Conservation (phyloP, 805 yeast genomes). For the Metschnikowia gelsemii region DNA sequence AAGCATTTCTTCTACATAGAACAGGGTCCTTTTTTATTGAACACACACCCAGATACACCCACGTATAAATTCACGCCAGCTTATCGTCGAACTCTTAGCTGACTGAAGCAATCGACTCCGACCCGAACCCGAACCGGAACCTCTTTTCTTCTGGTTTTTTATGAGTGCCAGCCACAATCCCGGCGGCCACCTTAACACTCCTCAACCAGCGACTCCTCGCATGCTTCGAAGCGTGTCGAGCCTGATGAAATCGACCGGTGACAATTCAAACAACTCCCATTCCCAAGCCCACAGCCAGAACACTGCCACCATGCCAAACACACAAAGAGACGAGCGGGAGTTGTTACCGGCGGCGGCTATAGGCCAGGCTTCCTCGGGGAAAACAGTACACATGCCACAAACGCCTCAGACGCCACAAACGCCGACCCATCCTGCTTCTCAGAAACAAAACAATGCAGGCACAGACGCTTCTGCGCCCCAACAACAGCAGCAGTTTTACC, state of each 20-base stretch:
- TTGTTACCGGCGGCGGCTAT: conserved; percentile 18
- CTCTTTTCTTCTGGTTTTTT: no score
- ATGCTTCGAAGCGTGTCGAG: conserved; percentile 55
- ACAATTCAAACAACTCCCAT: conserved; percentile 3
- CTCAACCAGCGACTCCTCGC: conserved; percentile 64
- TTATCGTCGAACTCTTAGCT: no score
- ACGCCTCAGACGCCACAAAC: neutral
- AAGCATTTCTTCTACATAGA: no score
- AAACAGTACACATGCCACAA: neutral
- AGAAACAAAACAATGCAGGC: neutral
- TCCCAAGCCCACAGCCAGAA: neutral
- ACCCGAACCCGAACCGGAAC: neutral
- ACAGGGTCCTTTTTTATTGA: no score
- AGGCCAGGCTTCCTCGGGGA: conserved; percentile 3
- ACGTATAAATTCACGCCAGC: neutral
- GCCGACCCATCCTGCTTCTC: neutral
- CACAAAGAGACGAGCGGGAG: conserved; percentile 10
- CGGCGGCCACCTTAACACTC: conserved; percentile 4
- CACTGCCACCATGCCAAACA: conserved; percentile 1
- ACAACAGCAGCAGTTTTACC: conserved; percentile 57
- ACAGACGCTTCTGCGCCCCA: conserved; percentile 6
- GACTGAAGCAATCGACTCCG: neutral
- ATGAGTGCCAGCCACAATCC: conserved; percentile 5
- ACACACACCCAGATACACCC: neutral
- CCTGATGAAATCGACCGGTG: conserved; percentile 10